Conservation (phyloP, 2,329 filamentous ascomycete species). For the Huntiella bhutanensis region DNA sequence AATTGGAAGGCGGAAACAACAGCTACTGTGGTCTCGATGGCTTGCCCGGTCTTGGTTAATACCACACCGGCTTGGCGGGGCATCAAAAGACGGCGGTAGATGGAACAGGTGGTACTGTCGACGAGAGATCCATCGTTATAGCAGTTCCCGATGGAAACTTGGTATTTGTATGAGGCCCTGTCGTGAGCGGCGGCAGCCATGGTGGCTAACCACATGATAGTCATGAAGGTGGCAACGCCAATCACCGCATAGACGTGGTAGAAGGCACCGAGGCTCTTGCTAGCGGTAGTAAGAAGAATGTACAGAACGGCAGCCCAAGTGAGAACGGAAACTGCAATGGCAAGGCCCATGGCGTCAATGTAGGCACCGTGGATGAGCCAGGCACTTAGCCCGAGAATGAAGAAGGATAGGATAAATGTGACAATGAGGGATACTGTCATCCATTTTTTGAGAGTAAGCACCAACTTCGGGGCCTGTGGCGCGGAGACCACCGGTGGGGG, state of each 20-base stretch:
- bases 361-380: conserved; percentile 23
- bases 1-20: conserved; percentile 26
- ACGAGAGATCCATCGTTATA: conserved; percentile 22
- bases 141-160: conserved; percentile 17
- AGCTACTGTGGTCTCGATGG: conserved; percentile 22
- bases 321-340: conserved; percentile 23
- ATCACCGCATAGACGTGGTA: conserved; percentile 29
- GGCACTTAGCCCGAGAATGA: conserved; percentile 25
- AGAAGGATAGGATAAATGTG: conserved; percentile 24
- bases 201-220: conserved; percentile 29
- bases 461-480: conserved; percentile 1
- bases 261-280: conserved; percentile 17
- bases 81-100: conserved; percentile 14
- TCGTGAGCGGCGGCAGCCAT: conserved; percentile 22
- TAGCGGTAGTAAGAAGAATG: conserved; percentile 23
- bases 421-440: conserved; percentile 22
- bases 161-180: conserved; percentile 20
- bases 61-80: conserved; percentile 15
- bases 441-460: conserved; percentile 26
- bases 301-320: conserved; percentile 28
- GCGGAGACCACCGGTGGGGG: not conserved
- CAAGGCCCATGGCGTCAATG: conserved; percentile 22
- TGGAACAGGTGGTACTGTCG: conserved; percentile 21
- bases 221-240: conserved; percentile 24
- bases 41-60: conserved; percentile 19